Evolutionary conservation across 495 filamentous ascomycete genomes (phyloP).

Genomic region (Talaromyces stipitatus): DNA sequence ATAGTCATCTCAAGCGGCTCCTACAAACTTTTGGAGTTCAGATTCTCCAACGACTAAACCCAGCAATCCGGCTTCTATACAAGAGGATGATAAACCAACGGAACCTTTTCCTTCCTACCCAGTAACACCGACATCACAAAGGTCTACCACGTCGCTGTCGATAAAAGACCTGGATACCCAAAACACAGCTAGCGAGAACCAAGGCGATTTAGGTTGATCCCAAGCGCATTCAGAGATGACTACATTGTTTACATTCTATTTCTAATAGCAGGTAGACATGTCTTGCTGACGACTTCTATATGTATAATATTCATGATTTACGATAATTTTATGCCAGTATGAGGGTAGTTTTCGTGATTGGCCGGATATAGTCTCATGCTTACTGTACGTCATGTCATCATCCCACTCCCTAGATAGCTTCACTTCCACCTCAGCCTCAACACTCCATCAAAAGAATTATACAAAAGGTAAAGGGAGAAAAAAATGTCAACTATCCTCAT

Average conservation of each 20-base stretch:
- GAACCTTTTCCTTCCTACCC: conserved; percentile 6
- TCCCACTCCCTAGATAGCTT: neutral
- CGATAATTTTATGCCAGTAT: too few species aligned
- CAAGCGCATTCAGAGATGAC: too few species aligned
- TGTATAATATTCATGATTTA: neutral
- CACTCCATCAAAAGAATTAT: neutral
- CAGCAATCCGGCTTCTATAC: conserved; percentile 2
- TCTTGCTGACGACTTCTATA: neutral
- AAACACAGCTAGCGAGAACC: neutral
- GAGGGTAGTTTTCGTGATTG: neutral
- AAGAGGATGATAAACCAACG: conserved; percentile 1
- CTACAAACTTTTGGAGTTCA: neutral
- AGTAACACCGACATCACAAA: conserved; percentile 2
- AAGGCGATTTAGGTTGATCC: neutral
- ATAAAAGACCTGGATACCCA: neutral
- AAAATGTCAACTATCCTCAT: conserved; percentile 46
- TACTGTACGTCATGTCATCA: neutral
- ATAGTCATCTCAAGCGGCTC: neutral
- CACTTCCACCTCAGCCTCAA: neutral
- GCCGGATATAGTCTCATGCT: neutral
- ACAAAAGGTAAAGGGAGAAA: neutral
- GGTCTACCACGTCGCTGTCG: neutral
- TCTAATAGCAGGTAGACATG: too few species aligned
- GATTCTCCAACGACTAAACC: neutral
- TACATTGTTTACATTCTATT: too few species aligned